phyloP scores from a whole-genome alignment of 169 alveolate species.

The Perkinsus chesapeaki region DNA sequence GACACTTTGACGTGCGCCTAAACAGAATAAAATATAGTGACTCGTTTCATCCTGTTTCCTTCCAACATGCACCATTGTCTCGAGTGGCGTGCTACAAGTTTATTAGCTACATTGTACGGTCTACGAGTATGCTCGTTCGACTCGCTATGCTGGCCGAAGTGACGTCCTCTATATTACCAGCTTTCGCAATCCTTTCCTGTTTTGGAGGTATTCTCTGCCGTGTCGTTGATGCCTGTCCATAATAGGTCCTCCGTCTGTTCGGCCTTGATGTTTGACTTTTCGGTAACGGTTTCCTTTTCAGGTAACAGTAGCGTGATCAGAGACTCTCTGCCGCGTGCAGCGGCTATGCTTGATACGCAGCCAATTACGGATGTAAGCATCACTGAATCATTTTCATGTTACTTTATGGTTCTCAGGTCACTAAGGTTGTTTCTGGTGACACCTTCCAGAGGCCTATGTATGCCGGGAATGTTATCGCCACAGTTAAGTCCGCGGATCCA shows the following conservation, averaged over 20 bases:
- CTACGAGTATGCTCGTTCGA: too few species aligned
- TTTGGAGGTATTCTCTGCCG: too few species aligned
- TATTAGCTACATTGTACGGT: too few species aligned
- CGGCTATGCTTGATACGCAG: conserved; percentile 42
- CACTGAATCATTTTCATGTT: neutral
- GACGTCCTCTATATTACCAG: too few species aligned
- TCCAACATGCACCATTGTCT: too few species aligned
- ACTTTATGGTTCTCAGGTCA: neutral
- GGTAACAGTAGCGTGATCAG: neutral
- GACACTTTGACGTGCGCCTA: too few species aligned
- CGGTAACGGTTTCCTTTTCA: neutral
- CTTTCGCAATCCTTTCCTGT: too few species aligned
- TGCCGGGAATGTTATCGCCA: conserved; percentile 62
- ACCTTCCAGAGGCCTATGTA: conserved; percentile 53
- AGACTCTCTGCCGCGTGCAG: conserved; percentile 47
- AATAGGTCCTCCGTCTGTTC: neutral
- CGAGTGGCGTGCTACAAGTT: too few species aligned
- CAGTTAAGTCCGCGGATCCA: conserved; percentile 36
- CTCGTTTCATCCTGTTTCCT: too few species aligned
- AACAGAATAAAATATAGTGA: too few species aligned
- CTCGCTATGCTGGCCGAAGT: too few species aligned
- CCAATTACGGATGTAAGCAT: conserved; percentile 52
- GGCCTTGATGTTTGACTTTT: neutral
- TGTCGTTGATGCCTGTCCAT: too few species aligned
- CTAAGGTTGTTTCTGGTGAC: conserved; percentile 34